A percentile compares a stretch with the other conserved stretches of the same genome.
phyloP scores from a whole-genome alignment of 257 asterid species.

The Solanum clarkiae region DNA sequence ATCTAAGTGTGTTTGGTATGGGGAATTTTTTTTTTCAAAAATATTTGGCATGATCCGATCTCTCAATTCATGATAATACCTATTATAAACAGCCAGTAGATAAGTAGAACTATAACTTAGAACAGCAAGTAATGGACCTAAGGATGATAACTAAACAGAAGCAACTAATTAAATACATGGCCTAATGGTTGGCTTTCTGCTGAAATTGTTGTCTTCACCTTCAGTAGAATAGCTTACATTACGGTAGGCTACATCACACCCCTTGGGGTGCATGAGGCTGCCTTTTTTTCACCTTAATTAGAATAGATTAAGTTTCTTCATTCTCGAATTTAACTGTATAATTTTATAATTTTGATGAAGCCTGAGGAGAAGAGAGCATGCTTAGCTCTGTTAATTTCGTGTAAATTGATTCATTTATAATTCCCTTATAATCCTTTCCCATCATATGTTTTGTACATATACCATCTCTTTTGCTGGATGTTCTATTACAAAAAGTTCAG shows the following conservation, averaged over 20 bases:
- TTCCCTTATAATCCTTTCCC: slow-evolving; percentile 1
- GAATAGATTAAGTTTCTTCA: slow-evolving; percentile 6
- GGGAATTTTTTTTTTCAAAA: too few species aligned
- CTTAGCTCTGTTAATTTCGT: slow-evolving; percentile 3
- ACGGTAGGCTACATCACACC: not conserved
- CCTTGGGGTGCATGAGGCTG: not conserved
- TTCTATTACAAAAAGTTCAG: not conserved
- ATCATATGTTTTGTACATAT: not conserved
- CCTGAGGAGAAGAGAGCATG: slow-evolving; percentile 1
- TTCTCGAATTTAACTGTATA: slow-evolving; percentile 11
- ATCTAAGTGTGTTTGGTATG: too few species aligned
- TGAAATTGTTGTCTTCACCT: slow-evolving; percentile 28
- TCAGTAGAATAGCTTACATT: slow-evolving; percentile 12
- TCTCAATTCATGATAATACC: too few species aligned
- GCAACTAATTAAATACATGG: too few species aligned
- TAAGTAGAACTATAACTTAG: too few species aligned
- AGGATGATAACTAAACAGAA: too few species aligned
- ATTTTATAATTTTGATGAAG: not conserved
- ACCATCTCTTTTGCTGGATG: not conserved
- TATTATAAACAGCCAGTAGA: too few species aligned
- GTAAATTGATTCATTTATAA: slow-evolving; percentile 7
- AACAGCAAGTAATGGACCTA: too few species aligned
- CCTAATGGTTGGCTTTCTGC: slow-evolving; percentile 25
- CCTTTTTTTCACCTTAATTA: not conserved
- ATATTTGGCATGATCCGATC: too few species aligned